phyloP scores from a whole-genome alignment of 148 eudicot species.

The Talinum fruticosum region DNA sequence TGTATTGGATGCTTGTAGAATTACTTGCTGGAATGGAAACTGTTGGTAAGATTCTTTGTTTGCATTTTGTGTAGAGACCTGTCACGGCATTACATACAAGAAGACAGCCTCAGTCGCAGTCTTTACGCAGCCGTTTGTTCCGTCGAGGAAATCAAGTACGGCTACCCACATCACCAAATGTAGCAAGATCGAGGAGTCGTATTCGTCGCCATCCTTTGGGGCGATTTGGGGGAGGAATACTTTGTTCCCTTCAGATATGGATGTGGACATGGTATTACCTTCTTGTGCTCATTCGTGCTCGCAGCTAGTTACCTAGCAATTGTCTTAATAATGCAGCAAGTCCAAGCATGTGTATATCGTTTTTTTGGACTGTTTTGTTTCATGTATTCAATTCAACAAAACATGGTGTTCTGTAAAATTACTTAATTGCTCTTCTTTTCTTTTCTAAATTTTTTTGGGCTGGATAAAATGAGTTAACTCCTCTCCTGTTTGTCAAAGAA shows the following conservation, averaged over 20 bases:
- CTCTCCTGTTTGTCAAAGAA: not conserved
- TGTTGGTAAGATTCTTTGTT: not conserved
- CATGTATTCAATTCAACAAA: not conserved
- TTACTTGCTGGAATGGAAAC: not conserved
- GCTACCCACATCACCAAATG: constrained; percentile 34
- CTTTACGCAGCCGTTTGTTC: constrained; percentile 35
- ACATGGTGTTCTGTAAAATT: not conserved
- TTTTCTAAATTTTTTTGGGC: too few relatives aligned
- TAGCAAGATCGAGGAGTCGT: constrained; percentile 53
- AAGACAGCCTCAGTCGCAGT: constrained; percentile 37
- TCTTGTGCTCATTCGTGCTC: not conserved
- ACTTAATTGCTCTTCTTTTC: not conserved
- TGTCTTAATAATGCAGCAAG: not conserved
- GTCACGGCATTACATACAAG: constrained; percentile 20
- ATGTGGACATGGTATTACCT: constrained; percentile 72
- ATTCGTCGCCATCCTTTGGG: constrained; percentile 39
- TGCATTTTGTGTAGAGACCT: constrained; percentile 42
- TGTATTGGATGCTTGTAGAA: not conserved
- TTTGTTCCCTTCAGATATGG: constrained; percentile 64
- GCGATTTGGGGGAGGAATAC: constrained; percentile 33
- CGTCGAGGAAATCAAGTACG: constrained; percentile 46
- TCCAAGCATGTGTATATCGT: not conserved
- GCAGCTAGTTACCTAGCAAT: not conserved
- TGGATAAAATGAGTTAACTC: too few relatives aligned
- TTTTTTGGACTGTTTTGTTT: not conserved